A percentile compares a stretch with the other conserved stretches of the same genome.
Conservation (phyloP, 805 yeast genomes). For the Jamesozyma lodderae region DNA sequence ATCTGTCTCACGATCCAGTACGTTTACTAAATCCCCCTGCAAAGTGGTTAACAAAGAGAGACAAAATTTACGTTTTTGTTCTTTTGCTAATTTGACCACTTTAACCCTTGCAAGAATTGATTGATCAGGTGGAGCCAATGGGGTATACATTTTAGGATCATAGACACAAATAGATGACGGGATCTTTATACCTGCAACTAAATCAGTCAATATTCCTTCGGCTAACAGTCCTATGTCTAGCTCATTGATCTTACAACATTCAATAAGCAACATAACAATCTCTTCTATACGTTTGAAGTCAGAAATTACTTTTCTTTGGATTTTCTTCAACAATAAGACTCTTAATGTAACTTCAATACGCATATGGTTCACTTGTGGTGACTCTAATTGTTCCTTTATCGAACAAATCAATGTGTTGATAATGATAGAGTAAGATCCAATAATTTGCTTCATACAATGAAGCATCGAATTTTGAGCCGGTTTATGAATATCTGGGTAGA, state of each 20-base stretch:
- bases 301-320: slow-evolving; percentile 49
- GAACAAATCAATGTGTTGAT: slow-evolving; percentile 35
- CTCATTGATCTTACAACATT: slow-evolving; percentile 51
- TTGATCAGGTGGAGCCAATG: slow-evolving; percentile 54
- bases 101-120: slow-evolving; percentile 47
- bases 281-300: slow-evolving; percentile 45
- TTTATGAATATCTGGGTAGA: slow-evolving; percentile 56
- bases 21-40: slow-evolving; percentile 31
- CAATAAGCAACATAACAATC: slow-evolving; percentile 41
- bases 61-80: slow-evolving; percentile 41
- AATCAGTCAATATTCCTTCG: slow-evolving; percentile 38
- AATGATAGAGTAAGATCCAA: slow-evolving; percentile 54
- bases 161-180: slow-evolving; percentile 50
- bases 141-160: slow-evolving; percentile 32
- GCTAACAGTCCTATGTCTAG: slow-evolving; percentile 47
- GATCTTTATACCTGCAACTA: slow-evolving; percentile 37
- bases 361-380: no score
- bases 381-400: slow-evolving; percentile 44
- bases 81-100: slow-evolving; percentile 54
- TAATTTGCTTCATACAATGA: slow-evolving; percentile 59
- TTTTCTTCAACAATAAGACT: slow-evolving; percentile 47
- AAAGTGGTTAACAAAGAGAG: slow-evolving; percentile 36
- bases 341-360: slow-evolving; percentile 56
- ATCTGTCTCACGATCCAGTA: slow-evolving; percentile 11
- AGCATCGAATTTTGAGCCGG: slow-evolving; percentile 63